phyloP scores from a whole-genome alignment of 1,284 basidiomycete species.

The Moesziomyces sp. region DNA sequence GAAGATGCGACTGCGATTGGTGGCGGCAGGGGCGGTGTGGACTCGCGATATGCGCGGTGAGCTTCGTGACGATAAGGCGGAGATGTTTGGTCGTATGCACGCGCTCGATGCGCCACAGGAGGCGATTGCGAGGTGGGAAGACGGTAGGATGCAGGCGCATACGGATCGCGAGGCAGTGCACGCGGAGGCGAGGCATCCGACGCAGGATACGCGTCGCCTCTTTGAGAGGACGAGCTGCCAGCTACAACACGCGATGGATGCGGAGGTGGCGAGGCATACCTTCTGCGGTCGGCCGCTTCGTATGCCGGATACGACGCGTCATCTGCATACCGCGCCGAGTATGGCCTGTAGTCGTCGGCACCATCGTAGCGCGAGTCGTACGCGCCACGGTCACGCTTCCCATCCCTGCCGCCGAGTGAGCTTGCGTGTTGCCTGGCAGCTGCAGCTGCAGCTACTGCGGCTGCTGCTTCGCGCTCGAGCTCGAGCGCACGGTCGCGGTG shows the following conservation, averaged over 20 bases:
- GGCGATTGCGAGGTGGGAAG: conserved; percentile 16
- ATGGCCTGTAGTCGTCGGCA: conserved; percentile 16
- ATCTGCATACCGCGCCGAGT: conserved; percentile 26
- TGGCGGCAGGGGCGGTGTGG: conserved; percentile 17
- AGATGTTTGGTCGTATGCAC: conserved; percentile 13
- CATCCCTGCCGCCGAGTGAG: not conserved
- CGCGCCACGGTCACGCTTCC: conserved; percentile 9
- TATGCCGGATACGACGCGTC: conserved; percentile 23
- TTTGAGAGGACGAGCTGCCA: conserved; percentile 2
- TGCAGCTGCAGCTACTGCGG: conserved; percentile 31
- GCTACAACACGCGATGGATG: not conserved
- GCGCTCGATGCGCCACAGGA: conserved; percentile 6
- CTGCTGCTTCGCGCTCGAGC: conserved; percentile 36
- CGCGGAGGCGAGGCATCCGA: conserved; percentile 16
- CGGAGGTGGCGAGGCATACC: conserved; percentile 22
- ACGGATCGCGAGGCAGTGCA: conserved; percentile 6
- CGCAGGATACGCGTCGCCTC: conserved; percentile 18
- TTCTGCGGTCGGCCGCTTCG: conserved; percentile 4
- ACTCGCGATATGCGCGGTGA: conserved; percentile 15
- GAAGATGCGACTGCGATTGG: not conserved
- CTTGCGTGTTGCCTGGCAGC: conserved; percentile 25
- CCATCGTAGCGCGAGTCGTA: conserved; percentile 23
- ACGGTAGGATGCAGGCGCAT: conserved; percentile 7
- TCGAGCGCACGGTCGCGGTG: conserved; percentile 31
- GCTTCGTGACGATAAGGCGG: conserved; percentile 19